These are phyloP conservation scores for Leccinum truebloodii DNA, from an alignment of 768 basidiomycete species.

Conservation along the genomic window DNA sequence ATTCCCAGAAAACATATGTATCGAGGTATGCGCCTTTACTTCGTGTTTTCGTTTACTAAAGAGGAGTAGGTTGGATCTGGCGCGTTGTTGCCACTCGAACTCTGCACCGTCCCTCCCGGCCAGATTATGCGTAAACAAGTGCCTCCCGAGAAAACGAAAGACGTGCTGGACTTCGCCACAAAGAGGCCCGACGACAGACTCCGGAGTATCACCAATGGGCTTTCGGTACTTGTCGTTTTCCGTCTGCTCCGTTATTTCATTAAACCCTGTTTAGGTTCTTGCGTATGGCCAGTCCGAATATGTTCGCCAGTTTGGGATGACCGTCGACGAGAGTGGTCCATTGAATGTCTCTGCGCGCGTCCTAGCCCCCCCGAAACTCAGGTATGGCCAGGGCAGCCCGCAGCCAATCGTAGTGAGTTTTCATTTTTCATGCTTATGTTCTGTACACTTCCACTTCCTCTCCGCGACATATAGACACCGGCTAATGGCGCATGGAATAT, in stretches of 20 bases:
- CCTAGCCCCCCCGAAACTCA: slow-evolving; percentile 61
- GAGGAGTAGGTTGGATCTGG: slow-evolving; percentile 53
- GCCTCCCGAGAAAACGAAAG: slow-evolving; percentile 62
- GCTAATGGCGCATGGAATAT: slow-evolving; percentile 79
- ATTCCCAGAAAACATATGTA: slow-evolving; percentile 66
- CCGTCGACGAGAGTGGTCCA: slow-evolving; percentile 53
- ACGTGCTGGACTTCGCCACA: slow-evolving; percentile 66
- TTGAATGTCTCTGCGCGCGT: slow-evolving; percentile 63
- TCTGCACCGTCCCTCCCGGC: slow-evolving; percentile 60
- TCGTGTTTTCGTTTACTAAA: slow-evolving; percentile 22
- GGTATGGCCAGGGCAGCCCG: slow-evolving; percentile 60
- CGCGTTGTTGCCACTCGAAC: slow-evolving; percentile 67
- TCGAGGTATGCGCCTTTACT: slow-evolving; percentile 50
- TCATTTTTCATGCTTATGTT: not conserved
- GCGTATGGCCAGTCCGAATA: slow-evolving; percentile 76
- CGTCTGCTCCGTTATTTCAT: not conserved
- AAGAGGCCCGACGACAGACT: slow-evolving; percentile 62
- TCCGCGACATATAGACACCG: slow-evolving; percentile 45
- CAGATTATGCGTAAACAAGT: slow-evolving; percentile 76
- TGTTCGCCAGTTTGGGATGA: slow-evolving; percentile 71
- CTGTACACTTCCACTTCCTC: slow-evolving; percentile 8
- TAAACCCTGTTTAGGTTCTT: slow-evolving; percentile 44
- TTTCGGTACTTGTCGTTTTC: slow-evolving; percentile 41
- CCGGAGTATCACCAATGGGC: slow-evolving; percentile 51
- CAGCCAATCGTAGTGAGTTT: slow-evolving; percentile 57